phyloP scores from a whole-genome alignment of 2,329 filamentous ascomycete genomes.

The Colletotrichum cuscutae region DNA sequence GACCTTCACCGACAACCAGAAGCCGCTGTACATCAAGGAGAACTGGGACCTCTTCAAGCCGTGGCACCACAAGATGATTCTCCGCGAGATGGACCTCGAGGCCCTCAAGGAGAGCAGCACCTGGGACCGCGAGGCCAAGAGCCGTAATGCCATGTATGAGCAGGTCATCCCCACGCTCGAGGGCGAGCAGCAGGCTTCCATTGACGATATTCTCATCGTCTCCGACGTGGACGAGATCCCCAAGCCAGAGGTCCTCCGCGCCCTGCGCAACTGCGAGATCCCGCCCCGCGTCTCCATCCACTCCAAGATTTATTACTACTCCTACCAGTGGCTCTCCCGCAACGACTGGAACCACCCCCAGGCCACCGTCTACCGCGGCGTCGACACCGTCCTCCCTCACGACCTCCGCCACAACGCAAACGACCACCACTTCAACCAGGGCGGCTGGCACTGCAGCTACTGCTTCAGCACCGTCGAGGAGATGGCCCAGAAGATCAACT shows the following conservation, averaged over 20 bases:
- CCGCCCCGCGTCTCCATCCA: constrained; percentile 63
- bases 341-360: constrained; percentile 68
- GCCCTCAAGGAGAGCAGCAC: constrained; percentile 37
- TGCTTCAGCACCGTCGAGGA: constrained; percentile 68
- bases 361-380: constrained; percentile 62
- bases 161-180: constrained; percentile 63
- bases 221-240: constrained; percentile 71
- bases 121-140: constrained; percentile 64
- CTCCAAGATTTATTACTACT: constrained; percentile 67
- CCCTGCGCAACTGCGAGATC: constrained; percentile 62
- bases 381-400: constrained; percentile 61
- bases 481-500: constrained; percentile 63
- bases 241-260: constrained; percentile 58
- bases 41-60: constrained; percentile 62
- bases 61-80: constrained; percentile 70
- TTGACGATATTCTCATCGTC: constrained; percentile 67
- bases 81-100: constrained; percentile 47
- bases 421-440: constrained; percentile 52
- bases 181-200: constrained; percentile 51
- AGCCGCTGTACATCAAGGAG: constrained; percentile 63
- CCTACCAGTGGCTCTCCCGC: constrained; percentile 62
- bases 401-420: constrained; percentile 62
- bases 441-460: constrained; percentile 71
- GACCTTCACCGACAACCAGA: constrained; percentile 67
- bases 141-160: constrained; percentile 66